These are phyloP conservation scores for Aspergillus fructus DNA, from an alignment of 2,329 filamentous ascomycete species.

Conservation along the genomic window DNA sequence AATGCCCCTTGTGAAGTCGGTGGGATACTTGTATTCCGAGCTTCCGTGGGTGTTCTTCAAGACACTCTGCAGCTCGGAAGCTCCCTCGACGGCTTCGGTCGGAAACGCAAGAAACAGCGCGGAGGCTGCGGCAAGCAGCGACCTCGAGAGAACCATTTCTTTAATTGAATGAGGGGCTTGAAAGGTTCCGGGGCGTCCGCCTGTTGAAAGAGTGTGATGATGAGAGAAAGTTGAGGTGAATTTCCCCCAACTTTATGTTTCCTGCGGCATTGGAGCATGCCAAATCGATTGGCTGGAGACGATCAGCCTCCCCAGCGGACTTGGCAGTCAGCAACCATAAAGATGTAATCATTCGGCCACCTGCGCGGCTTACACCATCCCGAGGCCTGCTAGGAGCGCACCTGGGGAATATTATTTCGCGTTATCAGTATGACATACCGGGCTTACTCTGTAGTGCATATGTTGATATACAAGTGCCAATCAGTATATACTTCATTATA, in stretches of 20 bases:
- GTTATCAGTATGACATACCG: background rate
- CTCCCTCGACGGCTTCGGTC: constrained; percentile 31
- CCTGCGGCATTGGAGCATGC: constrained; percentile 9
- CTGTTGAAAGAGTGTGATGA: background rate
- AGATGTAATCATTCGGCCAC: constrained; percentile 8
- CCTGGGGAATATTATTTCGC: background rate
- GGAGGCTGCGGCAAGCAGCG: constrained; percentile 20
- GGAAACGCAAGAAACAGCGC: constrained; percentile 25
- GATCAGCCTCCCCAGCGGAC: background rate
- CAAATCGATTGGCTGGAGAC: constrained; percentile 12
- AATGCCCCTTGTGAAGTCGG: constrained; percentile 60
- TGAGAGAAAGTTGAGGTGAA: background rate
- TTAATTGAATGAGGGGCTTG: background rate
- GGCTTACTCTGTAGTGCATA: too few species aligned
- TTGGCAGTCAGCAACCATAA: constrained; percentile 8
- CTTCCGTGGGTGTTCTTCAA: constrained; percentile 54
- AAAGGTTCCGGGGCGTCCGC: background rate
- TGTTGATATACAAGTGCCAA: too few species aligned
- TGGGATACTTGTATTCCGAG: constrained; percentile 59
- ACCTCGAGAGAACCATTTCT: constrained; percentile 11
- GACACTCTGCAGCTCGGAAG: constrained; percentile 54
- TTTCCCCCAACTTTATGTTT: background rate
- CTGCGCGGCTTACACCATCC: background rate
- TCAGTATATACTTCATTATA: constrained; percentile 8
- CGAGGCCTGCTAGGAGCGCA: background rate